These are phyloP conservation scores for Neobulgaria alba DNA, from an alignment of 2,329 filamentous ascomycete species.

Conservation along the genomic window DNA sequence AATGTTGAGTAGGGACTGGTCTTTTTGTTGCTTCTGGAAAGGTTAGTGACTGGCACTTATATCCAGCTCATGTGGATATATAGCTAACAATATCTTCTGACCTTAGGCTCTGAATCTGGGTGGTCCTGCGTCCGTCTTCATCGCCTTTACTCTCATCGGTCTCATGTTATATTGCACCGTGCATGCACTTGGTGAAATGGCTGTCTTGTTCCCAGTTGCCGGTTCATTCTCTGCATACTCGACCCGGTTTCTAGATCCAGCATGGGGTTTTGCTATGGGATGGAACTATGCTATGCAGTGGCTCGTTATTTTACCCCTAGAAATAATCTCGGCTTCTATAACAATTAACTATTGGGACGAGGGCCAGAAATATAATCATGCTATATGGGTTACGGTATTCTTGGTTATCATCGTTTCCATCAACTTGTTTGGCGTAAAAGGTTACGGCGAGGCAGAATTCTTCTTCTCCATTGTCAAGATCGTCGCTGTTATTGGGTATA, in stretches of 20 bases:
- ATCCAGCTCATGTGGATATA: too few species aligned
- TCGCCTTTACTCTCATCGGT: conserved; percentile 33
- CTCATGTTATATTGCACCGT: conserved; percentile 77
- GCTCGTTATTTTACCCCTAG: conserved; percentile 71
- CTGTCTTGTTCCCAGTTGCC: conserved; percentile 82
- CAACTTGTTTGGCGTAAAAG: conserved; percentile 81
- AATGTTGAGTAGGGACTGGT: conserved; percentile 32
- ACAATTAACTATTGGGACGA: conserved; percentile 71
- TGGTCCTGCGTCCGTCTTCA: conserved; percentile 28
- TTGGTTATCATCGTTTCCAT: conserved; percentile 67
- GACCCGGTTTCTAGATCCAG: conserved; percentile 86
- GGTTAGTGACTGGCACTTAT: conserved; percentile 1
- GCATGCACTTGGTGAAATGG: conserved; percentile 83
- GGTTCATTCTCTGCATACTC: conserved; percentile 89
- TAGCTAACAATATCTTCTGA: too few species aligned
- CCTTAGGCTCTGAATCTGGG: conserved; percentile 22
- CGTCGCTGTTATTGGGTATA: conserved; percentile 84
- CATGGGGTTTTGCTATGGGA: conserved; percentile 91
- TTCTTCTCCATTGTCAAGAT: conserved; percentile 80
- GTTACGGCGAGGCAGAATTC: conserved; percentile 86
- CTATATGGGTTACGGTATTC: conserved; percentile 78
- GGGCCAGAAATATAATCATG: conserved; percentile 43
- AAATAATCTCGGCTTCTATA: conserved; percentile 73
- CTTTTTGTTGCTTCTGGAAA: conserved; percentile 56
- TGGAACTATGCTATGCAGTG: conserved; percentile 83